Base-by-base conservation (phyloP, 1,284 basidiomycete species). In the Naganishia sp. region DNA sequence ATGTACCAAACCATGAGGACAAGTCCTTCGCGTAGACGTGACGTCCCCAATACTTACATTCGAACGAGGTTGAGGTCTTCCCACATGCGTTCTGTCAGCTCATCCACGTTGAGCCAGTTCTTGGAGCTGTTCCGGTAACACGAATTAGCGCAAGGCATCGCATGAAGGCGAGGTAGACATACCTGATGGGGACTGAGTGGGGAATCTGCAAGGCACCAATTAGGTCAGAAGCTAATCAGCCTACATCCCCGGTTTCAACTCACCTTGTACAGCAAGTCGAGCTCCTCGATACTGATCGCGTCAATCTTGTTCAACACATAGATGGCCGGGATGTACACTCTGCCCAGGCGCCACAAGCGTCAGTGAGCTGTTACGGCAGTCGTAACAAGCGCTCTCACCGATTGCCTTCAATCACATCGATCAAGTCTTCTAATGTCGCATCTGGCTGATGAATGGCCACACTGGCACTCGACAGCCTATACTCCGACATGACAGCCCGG, bases 51-150 rank as follows among this genome's bases (percentile, higher is more conserved):
- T 28, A 72, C 79, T 71, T 63, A 94, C 63, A 92, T 90, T 68
- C 93, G 87, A 51, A 95, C 92, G 62, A 95, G 86, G 74, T 92
- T 87, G 39, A 96, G 85, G 56, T 90, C 87, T 66, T 87, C 82
- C 94, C 93, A 96, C 92, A 94, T 94, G 72, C 85, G 72, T 69
- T 93, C 89, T 64, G 92, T 86, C 51, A 99, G 84, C 78, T 99
- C 96, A 79, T 99, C 96, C 72, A 99, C 83, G 81, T 99, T 99
- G 73, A 97, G 84, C 95, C 95, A 99, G 76, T 93, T 87, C 69
- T 86, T 86, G 10, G 92, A 94, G 18, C 91, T 94, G 11, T 39
- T 6, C 32, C 2, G 52, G 31, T 6, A 31, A 41, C 32, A 23
- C 13, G 35, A 5, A 35, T 54, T 4, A 54, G 52, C 2, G 50